Conservation (phyloP, 768 basidiomycete genomes). For the Lentinula aciculospora region DNA sequence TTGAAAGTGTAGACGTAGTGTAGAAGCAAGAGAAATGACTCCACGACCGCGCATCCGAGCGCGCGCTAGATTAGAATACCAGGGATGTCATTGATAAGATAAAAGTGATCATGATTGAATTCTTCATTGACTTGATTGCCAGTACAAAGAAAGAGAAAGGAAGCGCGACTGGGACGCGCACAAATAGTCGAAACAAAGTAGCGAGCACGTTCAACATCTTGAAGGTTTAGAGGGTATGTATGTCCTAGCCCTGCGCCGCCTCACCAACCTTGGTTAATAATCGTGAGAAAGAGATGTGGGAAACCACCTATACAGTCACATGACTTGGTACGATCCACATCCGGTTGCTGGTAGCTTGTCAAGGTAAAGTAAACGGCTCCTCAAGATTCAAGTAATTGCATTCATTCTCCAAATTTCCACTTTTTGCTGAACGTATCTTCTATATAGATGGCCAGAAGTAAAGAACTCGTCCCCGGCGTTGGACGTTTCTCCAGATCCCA, state of each 20-base stretch:
- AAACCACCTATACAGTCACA: background rate
- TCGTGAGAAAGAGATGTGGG: background rate
- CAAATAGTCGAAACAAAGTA: too few species aligned
- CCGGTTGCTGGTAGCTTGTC: background rate
- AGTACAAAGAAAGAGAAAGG: too few species aligned
- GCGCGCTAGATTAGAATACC: background rate
- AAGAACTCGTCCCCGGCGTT: constrained; percentile 77
- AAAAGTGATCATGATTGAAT: background rate
- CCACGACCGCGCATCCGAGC: background rate
- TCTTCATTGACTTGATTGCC: background rate
- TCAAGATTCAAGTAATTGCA: constrained; percentile 3
- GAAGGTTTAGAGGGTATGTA: too few species aligned
- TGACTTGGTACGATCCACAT: background rate
- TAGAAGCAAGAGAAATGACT: background rate
- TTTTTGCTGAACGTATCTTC: background rate
- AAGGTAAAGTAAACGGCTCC: background rate
- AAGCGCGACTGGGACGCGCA: too few species aligned
- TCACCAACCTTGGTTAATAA: too few species aligned
- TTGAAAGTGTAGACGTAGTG: background rate
- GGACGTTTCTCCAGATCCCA: constrained; percentile 81
- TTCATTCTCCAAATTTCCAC: background rate
- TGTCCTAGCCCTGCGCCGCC: too few species aligned
- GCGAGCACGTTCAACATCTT: too few species aligned
- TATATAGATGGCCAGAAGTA: constrained; percentile 77
- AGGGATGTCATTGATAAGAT: background rate